These are phyloP conservation scores for Xylaria sp. DNA, from an alignment of 2,329 filamentous ascomycete genomes.

Conservation along the genomic window DNA sequence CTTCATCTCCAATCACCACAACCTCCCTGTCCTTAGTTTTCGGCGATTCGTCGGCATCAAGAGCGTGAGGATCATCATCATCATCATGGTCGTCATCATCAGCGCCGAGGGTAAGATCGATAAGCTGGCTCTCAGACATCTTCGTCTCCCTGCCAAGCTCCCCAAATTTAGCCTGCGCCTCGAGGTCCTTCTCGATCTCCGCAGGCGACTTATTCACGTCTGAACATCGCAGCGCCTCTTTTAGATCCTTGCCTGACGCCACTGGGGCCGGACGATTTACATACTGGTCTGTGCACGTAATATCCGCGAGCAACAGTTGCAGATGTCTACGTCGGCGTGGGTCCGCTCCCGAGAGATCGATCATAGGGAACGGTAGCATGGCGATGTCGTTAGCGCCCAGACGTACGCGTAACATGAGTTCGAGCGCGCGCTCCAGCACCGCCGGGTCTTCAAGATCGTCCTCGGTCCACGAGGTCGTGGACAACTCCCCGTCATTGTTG, in stretches of 20 bases:
- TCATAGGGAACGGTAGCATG: conserved; percentile 46
- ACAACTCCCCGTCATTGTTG: background rate
- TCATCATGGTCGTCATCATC: background rate
- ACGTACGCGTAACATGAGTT: conserved; percentile 44
- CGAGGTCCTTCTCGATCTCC: conserved; percentile 24
- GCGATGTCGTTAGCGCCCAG: conserved; percentile 39
- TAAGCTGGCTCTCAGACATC: background rate
- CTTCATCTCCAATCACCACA: background rate
- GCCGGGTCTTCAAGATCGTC: conserved; percentile 39
- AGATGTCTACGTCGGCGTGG: conserved; percentile 22
- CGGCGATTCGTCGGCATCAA: background rate
- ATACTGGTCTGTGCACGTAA: conserved; percentile 34
- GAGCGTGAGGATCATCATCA: background rate
- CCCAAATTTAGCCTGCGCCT: background rate
- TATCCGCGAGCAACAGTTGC: conserved; percentile 22
- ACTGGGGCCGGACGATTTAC: background rate
- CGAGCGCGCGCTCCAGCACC: conserved; percentile 45
- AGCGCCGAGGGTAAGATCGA: too few species aligned
- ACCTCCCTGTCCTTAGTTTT: background rate
- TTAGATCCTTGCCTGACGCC: conserved; percentile 2
- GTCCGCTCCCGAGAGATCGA: conserved; percentile 38
- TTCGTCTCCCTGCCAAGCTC: background rate
- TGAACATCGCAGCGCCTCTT: background rate
- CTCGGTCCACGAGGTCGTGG: conserved; percentile 27
- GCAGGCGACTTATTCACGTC: background rate